Base-by-base conservation (phyloP, 2,329 filamentous ascomycete species). In the Ophiostoma himal-ulmi region DNA sequence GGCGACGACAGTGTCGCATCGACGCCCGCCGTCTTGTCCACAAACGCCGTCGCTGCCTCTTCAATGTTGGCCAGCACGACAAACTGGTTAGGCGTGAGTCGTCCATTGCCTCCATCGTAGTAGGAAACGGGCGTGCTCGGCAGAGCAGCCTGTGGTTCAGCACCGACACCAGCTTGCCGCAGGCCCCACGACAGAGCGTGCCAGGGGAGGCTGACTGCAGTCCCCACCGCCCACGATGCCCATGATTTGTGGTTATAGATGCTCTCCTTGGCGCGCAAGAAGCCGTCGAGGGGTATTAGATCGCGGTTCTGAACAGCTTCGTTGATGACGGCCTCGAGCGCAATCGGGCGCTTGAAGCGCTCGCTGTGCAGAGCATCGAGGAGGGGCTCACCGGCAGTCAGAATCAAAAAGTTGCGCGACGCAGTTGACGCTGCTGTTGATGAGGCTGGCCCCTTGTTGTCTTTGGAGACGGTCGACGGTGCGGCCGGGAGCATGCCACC, bases 321-420 rank as follows among this genome's bases (percentile, higher is more conserved):
- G 39, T 81, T 80, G 67, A 98, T 82, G 5, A 94, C 95, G 3
- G 89, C 87, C 0, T 91, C 91, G 0, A 99, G 82, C 3, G 91
- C 92, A 11, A 94, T 84, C 1, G 95, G 95, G 65, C 89, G 86
- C 1, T 95, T 95, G 79, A 88, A 94, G 75, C 94, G 89, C 64
- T 88, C 88, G 67, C 85, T 91, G 74, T 94, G 89, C 69, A 99
- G 82, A 48, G 88, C 87, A 34, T 87, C 85, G 30, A 91, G 81
- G 1, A 99, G 84, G 39, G 86, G 83, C 48, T 91, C 87, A 75
- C 86, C 84, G 52, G 86, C 79, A 8, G 81, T 80, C 37, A 90
- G 78, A 39, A 86, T 78, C 14, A 90, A 79, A 22, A 83, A 80
- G 71, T 83, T 83, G 1, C 82, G 79, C 5, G 77, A 78, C 0